Conservation (phyloP, 352 stramenopile genomes). For the Phytophthora tubulina region DNA sequence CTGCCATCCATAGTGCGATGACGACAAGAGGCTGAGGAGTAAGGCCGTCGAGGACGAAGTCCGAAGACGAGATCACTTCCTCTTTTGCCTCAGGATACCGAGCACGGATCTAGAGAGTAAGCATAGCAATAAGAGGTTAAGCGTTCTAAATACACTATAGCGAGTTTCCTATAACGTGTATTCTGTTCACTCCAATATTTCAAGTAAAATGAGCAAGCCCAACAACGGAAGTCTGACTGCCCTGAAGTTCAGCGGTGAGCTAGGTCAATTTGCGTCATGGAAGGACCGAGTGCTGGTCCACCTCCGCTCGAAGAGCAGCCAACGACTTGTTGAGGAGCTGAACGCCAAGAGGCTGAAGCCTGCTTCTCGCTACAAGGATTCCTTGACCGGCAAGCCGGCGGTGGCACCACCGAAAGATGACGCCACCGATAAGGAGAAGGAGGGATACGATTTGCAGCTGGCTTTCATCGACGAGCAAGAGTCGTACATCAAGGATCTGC, state of each 20-base stretch:
- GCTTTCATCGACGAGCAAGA: slow-evolving; percentile 5
- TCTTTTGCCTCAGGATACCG: too few relatives aligned
- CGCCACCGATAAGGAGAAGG: not conserved
- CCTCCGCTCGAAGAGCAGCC: not conserved
- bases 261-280: not conserved
- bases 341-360: not conserved
- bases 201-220: slow-evolving; percentile 20
- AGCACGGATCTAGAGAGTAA: slow-evolving; percentile 3
- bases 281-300: not conserved
- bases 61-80: slow-evolving; percentile 2
- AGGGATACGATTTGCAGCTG: not conserved
- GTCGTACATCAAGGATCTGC: slow-evolving; percentile 15
- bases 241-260: slow-evolving; percentile 3
- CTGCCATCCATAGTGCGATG: slow-evolving; percentile 18
- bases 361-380: not conserved
- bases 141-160: slow-evolving; percentile 4
- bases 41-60: slow-evolving; percentile 1
- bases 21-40: slow-evolving; percentile 3
- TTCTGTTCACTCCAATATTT: slow-evolving; percentile 11
- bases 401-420: slow-evolving; percentile 1
- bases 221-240: not conserved
- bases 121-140: not conserved
- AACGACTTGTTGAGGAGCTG: not conserved
- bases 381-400: not conserved
- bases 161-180: slow-evolving; percentile 8